A percentile compares a stretch with the other conserved stretches of the same genome.
phyloP scores from a whole-genome alignment of 225 moss, liverwort and hornwort species.

The Marchantia paleacea region DNA sequence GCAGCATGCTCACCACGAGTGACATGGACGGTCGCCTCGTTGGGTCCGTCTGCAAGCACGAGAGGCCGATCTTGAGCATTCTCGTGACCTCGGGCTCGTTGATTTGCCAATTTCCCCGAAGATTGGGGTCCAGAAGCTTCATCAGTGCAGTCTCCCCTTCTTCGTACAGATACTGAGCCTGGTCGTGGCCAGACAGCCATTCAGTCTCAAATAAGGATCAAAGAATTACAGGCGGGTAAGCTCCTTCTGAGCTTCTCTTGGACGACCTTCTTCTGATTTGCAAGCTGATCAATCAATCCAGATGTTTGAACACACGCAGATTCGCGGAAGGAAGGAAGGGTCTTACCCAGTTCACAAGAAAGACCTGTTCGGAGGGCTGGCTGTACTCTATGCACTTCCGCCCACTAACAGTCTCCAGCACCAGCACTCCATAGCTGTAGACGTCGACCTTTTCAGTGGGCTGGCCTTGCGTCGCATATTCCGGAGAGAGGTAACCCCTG shows the following conservation, averaged over 20 bases:
- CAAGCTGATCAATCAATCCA: background rate
- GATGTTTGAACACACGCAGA: background rate
- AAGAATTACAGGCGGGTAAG: no score
- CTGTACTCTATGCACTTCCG: background rate
- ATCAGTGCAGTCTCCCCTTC: background rate
- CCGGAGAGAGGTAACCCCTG: background rate
- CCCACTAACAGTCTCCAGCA: background rate
- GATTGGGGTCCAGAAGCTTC: background rate
- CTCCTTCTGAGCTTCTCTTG: background rate
- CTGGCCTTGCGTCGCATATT: background rate
- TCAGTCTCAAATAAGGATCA: background rate
- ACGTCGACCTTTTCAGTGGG: background rate
- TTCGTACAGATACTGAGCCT: background rate
- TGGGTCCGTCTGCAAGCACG: background rate
- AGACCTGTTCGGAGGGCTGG: background rate
- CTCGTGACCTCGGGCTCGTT: background rate
- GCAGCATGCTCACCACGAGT: background rate
- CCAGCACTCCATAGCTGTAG: background rate
- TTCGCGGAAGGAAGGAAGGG: background rate
- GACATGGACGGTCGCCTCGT: background rate
- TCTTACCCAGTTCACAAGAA: background rate
- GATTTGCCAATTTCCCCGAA: background rate
- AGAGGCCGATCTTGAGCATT: background rate
- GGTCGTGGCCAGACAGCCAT: background rate
- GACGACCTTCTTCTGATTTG: background rate